Percentiles rank a stretch among this genome's conserved stretches.
phyloP scores from a whole-genome alignment of 306 rosid species.

The Oxytropis ochrocephala region DNA sequence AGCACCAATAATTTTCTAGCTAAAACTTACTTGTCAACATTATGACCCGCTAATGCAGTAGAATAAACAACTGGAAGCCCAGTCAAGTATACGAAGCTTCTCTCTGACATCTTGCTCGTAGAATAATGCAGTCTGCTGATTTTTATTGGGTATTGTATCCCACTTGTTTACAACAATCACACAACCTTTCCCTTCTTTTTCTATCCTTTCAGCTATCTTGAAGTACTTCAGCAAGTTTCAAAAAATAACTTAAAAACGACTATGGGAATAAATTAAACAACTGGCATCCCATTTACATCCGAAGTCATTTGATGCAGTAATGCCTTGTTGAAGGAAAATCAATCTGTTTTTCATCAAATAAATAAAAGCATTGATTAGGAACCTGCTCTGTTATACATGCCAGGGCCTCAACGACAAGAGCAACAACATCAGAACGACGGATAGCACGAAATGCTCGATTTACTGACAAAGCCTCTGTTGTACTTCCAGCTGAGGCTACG shows the following conservation, averaged over 20 bases:
- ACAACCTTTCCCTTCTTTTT: slow-evolving; percentile 89
- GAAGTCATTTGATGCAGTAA: slow-evolving; percentile 1
- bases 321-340: not conserved
- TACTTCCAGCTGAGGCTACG: slow-evolving; percentile 73
- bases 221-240: slow-evolving; percentile 52
- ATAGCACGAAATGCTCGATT: slow-evolving; percentile 96
- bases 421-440: slow-evolving; percentile 86
- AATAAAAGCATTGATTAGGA: not conserved
- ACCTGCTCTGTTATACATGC: slow-evolving; percentile 97
- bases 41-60: slow-evolving; percentile 80
- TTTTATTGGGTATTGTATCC: slow-evolving; percentile 93
- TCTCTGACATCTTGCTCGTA: slow-evolving; percentile 93
- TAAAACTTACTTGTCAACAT: slow-evolving; percentile 77
- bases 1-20: slow-evolving; percentile 1
- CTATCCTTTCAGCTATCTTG: slow-evolving; percentile 95
- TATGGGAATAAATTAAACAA: not conserved
- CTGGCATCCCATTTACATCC: not conserved
- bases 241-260: not conserved
- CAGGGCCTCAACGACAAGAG: slow-evolving; percentile 95
- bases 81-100: slow-evolving; percentile 71
- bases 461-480: slow-evolving; percentile 85
- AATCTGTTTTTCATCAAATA: not conserved
- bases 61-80: slow-evolving; percentile 96
- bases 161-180: slow-evolving; percentile 93
- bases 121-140: slow-evolving; percentile 79